Conservation (phyloP, 2,329 filamentous ascomycete genomes). For the Sporothrix schenckii region DNA sequence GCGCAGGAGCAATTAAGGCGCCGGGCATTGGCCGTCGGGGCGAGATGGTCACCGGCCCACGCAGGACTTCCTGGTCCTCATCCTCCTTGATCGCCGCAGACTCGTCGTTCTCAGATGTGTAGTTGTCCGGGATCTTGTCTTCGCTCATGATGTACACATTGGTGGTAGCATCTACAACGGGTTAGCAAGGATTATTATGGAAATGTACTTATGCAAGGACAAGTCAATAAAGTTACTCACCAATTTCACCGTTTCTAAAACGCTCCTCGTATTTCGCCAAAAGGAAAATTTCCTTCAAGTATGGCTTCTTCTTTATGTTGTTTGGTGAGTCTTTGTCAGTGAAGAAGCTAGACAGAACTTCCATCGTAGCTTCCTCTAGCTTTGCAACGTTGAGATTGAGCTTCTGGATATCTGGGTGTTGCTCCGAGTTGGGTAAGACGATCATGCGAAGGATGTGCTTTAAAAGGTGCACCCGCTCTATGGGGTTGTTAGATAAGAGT, state of each 20-base stretch:
- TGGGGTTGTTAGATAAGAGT: constrained; percentile 29
- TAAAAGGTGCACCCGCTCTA: constrained; percentile 63
- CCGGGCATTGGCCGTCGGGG: constrained; percentile 40
- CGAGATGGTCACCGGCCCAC: constrained; percentile 44
- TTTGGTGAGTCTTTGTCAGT: constrained; percentile 56
- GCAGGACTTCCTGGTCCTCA: constrained; percentile 45
- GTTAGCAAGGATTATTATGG: neutral
- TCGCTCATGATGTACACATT: constrained; percentile 57
- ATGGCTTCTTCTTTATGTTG: constrained; percentile 59
- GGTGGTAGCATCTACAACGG: constrained; percentile 50
- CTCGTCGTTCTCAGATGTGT: constrained; percentile 54
- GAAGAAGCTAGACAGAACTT: constrained; percentile 62
- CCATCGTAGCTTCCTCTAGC: constrained; percentile 61
- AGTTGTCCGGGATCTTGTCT: constrained; percentile 54
- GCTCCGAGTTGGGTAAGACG: constrained; percentile 53
- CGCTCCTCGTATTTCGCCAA: constrained; percentile 61
- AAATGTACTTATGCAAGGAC: neutral
- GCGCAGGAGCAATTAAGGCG: constrained; percentile 42
- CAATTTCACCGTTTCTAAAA: constrained; percentile 59
- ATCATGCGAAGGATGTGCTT: constrained; percentile 64
- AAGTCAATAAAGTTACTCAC: constrained; percentile 43
- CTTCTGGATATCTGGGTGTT: constrained; percentile 58
- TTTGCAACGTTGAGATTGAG: constrained; percentile 57
- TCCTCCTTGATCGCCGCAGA: constrained; percentile 46
- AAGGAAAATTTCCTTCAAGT: constrained; percentile 63